A percentile compares a stretch with the other conserved stretches of the same genome.
These are phyloP conservation scores for Cichorium intybus DNA, from an alignment of 140 eudicot species.

Conservation along the genomic window DNA sequence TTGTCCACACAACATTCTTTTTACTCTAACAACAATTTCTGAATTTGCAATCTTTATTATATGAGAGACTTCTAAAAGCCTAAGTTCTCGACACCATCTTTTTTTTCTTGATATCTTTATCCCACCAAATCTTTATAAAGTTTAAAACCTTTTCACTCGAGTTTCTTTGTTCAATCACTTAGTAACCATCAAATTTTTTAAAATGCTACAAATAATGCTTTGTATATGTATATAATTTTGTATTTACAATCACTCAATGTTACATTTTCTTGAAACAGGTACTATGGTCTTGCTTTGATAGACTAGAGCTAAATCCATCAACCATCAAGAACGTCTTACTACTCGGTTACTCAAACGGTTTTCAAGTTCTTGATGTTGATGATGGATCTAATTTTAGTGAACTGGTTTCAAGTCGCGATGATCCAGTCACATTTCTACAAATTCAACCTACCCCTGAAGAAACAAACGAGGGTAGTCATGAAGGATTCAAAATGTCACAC, in stretches of 20 bases:
- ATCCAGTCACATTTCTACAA: conserved; percentile 88
- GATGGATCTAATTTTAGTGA: conserved; percentile 79
- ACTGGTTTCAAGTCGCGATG: conserved; percentile 88
- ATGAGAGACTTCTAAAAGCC: too few relatives aligned
- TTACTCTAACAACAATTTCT: too few relatives aligned
- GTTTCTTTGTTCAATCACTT: background rate
- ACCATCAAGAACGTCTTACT: conserved; percentile 62
- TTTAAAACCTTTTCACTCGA: too few relatives aligned
- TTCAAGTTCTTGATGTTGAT: conserved; percentile 93
- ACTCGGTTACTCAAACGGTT: conserved; percentile 91
- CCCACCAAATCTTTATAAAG: background rate
- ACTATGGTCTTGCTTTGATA: conserved; percentile 91
- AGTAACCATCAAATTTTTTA: background rate
- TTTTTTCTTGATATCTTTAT: too few relatives aligned
- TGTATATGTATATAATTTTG: background rate
- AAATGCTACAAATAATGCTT: background rate
- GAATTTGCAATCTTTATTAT: background rate
- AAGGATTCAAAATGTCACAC: conserved; percentile 73
- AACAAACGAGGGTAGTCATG: conserved; percentile 38
- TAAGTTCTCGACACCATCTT: too few relatives aligned
- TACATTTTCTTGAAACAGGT: conserved; percentile 53
- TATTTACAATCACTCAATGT: background rate
- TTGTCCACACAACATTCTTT: background rate
- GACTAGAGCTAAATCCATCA: conserved; percentile 64
- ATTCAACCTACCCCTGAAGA: conserved; percentile 81